Base-by-base conservation (phyloP, 2,329 filamentous ascomycete species). In the Leptographium lundbergii region DNA sequence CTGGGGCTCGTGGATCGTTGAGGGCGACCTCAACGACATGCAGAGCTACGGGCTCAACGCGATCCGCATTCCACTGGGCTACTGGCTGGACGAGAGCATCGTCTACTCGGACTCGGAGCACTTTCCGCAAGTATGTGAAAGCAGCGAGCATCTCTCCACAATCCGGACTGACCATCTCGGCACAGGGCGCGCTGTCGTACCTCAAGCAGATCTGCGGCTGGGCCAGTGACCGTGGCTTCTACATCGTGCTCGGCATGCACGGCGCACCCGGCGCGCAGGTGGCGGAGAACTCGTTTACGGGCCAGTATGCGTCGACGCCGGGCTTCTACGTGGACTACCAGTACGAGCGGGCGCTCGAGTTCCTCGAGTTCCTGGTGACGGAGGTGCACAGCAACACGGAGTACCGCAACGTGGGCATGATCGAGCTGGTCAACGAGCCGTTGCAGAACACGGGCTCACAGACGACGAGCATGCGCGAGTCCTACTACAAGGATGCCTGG, bases 401-500 rank as follows among this genome's bases (percentile, higher is more conserved):
- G 34, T 81, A 78, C 66, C 69, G 74, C 57, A 81, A 78, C 52
- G 81, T 84, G 29, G 81, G 81, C 59, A 83, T 81, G 76, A 67
- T 85, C 45, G 75, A 80, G 65, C 68, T 84, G 14, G 70, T 84
- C 58, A 85, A 84, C 64, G 81, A 85, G 66, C 81, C 81, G 4
- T 67, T 77, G 14, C 73, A 74, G 56, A 62, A 62, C 48, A 63
- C 64, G 6, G 67, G 67, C 1, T 69, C 63, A 25, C 17, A 60
- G 11, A 61, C 60, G 34, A 60, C 39, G 17, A 64, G 65, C 36
- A 60, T 80, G 66, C 66, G 71, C 11, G 67, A 69, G 19, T 68
- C 65, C 11, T 82, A 73, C 68, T 82, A 82, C 64, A 74, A 74
- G 4, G 72, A 71, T 14, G 79, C 77, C 3, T 36, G 36, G 48